Conservation (phyloP, 1,139 yeast species). For the Tardiomyces depauwii region DNA sequence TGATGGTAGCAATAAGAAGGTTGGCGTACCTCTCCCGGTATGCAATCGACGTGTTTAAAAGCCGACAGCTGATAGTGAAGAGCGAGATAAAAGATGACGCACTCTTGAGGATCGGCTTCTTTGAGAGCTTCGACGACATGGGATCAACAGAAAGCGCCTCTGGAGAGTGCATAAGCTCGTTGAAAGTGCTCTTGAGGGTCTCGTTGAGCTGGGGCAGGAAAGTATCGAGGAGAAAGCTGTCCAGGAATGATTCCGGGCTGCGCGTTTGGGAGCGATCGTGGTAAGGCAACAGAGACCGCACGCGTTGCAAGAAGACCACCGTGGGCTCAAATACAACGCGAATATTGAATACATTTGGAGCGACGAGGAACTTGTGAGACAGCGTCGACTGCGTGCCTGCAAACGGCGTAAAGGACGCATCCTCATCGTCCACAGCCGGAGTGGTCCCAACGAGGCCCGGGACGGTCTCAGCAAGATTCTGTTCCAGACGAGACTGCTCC, state of each 20-base stretch:
- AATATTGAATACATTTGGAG: conserved; percentile 73
- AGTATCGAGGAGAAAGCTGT: conserved; percentile 48
- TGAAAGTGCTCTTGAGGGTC: conserved; percentile 35
- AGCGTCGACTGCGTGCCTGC: conserved; percentile 11
- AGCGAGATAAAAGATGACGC: conserved; percentile 19
- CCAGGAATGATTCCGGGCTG: conserved; percentile 38
- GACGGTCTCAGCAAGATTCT: conserved; percentile 22
- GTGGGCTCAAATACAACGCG: conserved; percentile 57
- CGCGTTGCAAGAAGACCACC: conserved; percentile 43
- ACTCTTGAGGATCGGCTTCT: conserved; percentile 22
- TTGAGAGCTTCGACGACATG: conserved; percentile 21
- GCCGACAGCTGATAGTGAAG: conserved; percentile 19
- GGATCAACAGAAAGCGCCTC: conserved; percentile 17
- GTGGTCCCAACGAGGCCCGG: conserved; percentile 22
- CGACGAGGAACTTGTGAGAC: conserved; percentile 53
- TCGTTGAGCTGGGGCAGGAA: conserved; percentile 57
- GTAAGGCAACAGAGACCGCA: conserved; percentile 30
- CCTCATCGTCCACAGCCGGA: conserved; percentile 1
- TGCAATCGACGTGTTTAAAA: conserved; percentile 24
- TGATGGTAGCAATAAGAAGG: conserved; percentile 19
- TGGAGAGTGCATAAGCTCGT: conserved; percentile 19
- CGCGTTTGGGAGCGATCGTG: conserved; percentile 4
- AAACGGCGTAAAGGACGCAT: conserved; percentile 8
- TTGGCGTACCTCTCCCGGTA: conserved; percentile 26
- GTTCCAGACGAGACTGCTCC: conserved; percentile 15